Evolutionary conservation across 2,329 filamentous ascomycete species (phyloP).

Genomic region (Scytalidium sp.): DNA sequence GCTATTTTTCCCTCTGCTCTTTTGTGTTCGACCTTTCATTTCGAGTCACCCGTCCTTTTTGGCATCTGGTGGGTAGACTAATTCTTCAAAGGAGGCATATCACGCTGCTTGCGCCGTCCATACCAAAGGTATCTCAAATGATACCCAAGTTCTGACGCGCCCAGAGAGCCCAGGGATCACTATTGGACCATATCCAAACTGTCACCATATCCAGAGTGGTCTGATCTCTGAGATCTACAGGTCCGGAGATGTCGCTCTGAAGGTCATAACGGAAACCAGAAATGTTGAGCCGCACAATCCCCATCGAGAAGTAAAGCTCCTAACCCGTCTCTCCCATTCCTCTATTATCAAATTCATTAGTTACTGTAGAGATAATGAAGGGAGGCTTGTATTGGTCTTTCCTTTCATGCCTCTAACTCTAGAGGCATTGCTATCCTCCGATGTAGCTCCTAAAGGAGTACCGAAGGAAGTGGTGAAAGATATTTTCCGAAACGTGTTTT

Average conservation of each 20-base stretch:
- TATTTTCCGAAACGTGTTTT: conserved; percentile 66
- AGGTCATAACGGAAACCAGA: conserved; percentile 74
- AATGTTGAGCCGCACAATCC: conserved; percentile 82
- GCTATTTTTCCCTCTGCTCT: too few relatives aligned
- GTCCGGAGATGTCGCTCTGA: conserved; percentile 64
- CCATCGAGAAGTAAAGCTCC: conserved; percentile 72
- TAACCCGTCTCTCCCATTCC: conserved; percentile 54
- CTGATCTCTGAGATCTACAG: conserved; percentile 83
- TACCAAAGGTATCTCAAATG: conserved; percentile 24
- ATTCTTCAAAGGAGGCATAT: conserved; percentile 53
- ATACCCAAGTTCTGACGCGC: conserved; percentile 11
- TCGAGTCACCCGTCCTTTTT: too few relatives aligned
- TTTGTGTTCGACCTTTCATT: too few relatives aligned
- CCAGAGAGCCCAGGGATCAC: conserved; percentile 34
- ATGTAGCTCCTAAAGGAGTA: conserved; percentile 29
- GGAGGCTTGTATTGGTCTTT: conserved; percentile 76
- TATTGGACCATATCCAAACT: conserved; percentile 53
- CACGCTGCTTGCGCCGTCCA: conserved; percentile 38
- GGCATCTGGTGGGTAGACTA: too few relatives aligned
- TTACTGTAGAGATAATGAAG: conserved; percentile 68
- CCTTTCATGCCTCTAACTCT: conserved; percentile 79
- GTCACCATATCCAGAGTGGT: conserved; percentile 59
- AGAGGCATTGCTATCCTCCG: conserved; percentile 58
- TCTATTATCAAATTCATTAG: conserved; percentile 68
- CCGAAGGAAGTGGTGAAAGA: conserved; percentile 17